Evolutionary conservation across 139 green algal genomes (phyloP).

Genomic region (Mychonastes homosphaera): DNA sequence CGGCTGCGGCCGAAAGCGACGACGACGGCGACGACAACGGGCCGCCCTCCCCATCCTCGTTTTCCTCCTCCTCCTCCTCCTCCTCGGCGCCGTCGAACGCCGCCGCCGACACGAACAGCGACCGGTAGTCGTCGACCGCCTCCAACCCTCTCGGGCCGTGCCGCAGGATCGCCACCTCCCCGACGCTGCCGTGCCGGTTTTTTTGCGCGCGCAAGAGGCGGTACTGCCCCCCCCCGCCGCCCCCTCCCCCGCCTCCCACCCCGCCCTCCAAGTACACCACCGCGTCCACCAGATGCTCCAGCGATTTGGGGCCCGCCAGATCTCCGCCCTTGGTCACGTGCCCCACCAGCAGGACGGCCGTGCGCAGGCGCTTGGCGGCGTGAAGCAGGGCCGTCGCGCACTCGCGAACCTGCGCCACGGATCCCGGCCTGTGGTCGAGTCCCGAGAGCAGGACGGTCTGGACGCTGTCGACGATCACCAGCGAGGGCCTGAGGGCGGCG

Average conservation of each 20-base stretch:
- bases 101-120: background rate
- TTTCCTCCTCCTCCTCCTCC: background rate
- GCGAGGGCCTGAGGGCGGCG: conserved; percentile 39
- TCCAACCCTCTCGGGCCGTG: conserved; percentile 41
- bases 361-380: conserved; percentile 52
- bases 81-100: background rate
- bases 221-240: background rate
- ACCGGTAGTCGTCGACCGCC: conserved; percentile 33
- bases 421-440: conserved; percentile 50
- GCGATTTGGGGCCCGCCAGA: conserved; percentile 75
- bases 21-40: background rate
- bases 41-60: background rate
- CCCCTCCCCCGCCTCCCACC: conserved; percentile 27
- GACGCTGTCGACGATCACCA: conserved; percentile 87
- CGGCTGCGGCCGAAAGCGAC: background rate
- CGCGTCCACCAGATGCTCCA: conserved; percentile 94
- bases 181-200: conserved; percentile 18
- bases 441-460: conserved; percentile 85
- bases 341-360: conserved; percentile 67
- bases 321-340: conserved; percentile 60
- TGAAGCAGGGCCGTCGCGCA: conserved; percentile 73
- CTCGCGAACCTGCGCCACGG: conserved; percentile 73
- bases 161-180: conserved; percentile 9
- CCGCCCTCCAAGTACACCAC: conserved; percentile 90
- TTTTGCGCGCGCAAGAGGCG: conserved; percentile 20